These are phyloP conservation scores for Chlamydomonas reinhardtii DNA, from an alignment of 163 green algal genomes.

Conservation along the genomic window DNA sequence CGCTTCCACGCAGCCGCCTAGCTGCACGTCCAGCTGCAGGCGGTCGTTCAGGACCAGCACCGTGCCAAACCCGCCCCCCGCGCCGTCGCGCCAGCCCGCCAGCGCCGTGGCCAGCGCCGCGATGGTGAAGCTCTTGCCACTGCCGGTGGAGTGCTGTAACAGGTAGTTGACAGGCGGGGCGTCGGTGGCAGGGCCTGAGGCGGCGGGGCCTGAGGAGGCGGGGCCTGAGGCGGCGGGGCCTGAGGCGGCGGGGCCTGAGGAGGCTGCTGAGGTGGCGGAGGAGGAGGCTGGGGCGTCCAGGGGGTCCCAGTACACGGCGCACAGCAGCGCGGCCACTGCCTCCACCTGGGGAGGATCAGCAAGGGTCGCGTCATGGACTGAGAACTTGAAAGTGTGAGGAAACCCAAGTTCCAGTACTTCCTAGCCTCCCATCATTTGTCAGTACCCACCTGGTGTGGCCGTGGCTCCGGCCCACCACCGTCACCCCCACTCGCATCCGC, in stretches of 20 bases:
- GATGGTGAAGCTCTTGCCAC: conserved; percentile 65
- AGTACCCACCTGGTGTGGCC: too few species aligned
- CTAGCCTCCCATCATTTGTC: too few species aligned
- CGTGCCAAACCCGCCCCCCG: conserved; percentile 30
- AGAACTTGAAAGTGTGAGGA: neutral
- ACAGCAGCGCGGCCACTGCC: conserved; percentile 46
- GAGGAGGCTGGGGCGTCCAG: too few species aligned
- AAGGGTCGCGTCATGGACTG: neutral
- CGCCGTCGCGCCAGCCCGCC: conserved; percentile 23
- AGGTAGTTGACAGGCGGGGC: conserved; percentile 55
- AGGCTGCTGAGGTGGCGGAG: neutral
- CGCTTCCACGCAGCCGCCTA: conserved; percentile 45
- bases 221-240: too few species aligned
- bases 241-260: too few species aligned
- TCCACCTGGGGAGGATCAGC: conserved; percentile 43
- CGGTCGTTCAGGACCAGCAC: conserved; percentile 65
- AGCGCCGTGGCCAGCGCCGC: conserved; percentile 50
- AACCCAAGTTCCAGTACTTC: too few species aligned
- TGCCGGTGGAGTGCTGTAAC: conserved; percentile 60
- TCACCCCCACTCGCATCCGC: too few species aligned
- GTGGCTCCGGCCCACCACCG: too few species aligned
- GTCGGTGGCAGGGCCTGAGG: too few species aligned
- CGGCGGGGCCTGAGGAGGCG: too few species aligned
- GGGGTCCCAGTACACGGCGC: conserved; percentile 17
- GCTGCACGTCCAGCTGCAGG: conserved; percentile 64